Conservation (phyloP, 768 basidiomycete genomes). For the Collybia nuda region DNA sequence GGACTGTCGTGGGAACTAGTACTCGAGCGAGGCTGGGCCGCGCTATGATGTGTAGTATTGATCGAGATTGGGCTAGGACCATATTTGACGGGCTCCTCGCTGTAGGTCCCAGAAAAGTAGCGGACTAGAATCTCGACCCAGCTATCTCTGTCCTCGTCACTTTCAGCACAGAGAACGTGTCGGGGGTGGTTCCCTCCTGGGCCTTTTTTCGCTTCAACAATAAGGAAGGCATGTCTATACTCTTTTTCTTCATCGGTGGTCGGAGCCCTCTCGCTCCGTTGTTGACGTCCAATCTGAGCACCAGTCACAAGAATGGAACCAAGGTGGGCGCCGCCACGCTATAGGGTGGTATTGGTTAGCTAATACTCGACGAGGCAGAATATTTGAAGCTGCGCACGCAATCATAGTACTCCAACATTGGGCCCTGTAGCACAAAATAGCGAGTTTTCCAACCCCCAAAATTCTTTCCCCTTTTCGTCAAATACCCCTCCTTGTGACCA, state of each 20-base stretch:
- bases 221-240: conserved; percentile 95
- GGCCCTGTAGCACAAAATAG: conserved; percentile 91
- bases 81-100: conserved; percentile 58
- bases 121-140: conserved; percentile 96
- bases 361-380: conserved; percentile 7
- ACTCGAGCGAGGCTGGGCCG: conserved; percentile 57
- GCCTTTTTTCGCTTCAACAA: conserved; percentile 84
- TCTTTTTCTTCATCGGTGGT: conserved; percentile 83
- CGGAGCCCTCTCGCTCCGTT: conserved; percentile 54
- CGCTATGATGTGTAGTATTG: conserved; percentile 23
- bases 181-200: conserved; percentile 70
- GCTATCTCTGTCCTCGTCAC: conserved; percentile 86
- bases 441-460: conserved; percentile 98
- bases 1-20: conserved; percentile 40
- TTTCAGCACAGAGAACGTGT: conserved; percentile 96
- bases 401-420: conserved; percentile 93
- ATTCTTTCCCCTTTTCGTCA: conserved; percentile 95
- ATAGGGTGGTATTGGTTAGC: conserved; percentile 10
- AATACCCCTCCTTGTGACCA: conserved; percentile 91
- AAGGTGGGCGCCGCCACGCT: conserved; percentile 88
- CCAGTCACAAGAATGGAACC: conserved; percentile 90
- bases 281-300: conserved; percentile 95
- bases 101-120: conserved; percentile 81
- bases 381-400: conserved; percentile 58
- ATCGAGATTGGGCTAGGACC: conserved; percentile 25